Base-by-base conservation (phyloP, 2,329 filamentous ascomycete species). In the Apiospora rasikravindrae region DNA sequence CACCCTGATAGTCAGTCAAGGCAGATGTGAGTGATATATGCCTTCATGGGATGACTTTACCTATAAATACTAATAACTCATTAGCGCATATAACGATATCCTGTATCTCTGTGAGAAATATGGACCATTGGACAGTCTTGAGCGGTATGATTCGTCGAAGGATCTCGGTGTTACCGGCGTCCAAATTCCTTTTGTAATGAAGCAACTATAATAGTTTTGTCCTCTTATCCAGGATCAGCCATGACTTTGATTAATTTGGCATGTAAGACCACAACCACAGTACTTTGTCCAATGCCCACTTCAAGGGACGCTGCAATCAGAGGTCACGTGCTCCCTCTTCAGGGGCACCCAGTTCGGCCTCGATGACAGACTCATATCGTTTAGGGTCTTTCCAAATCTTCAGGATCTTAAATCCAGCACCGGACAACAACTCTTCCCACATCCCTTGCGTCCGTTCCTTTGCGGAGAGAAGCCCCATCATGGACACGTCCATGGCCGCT, bases 91-190 rank as follows among this genome's bases (percentile, higher is more conserved):
- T 26, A 61, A 61, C 26, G 53, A 83, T 66, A 82, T 83, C 75
- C 75, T 78, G 4, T 82, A 77, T 73, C 78, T 82, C 10, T 78
- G 78, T 53, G 79, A 82, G 71, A 83, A 80, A 71, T 83, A 82
- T 68, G 80, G 76, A 13, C 81, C 81, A 1, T 70, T 78, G 26
- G 77, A 78, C 2, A 75, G 70, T 40, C 74, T 82, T 11, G 77
- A 79, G 69, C 78, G 73, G 72, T 81, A 81, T 53, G 74, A 80
- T 67, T 75, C 77, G 0, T 75, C 75, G 40, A 76, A 78, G 66
- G 80, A 81, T 64, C 73, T 79, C 14, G 76, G 73, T 71, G 69
- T 74, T 16, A 72, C 72, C 22, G 49, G 45, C 24, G 53, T n/a
- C 29, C 51, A 57, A 49, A 45, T 71, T 45, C 70, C 67, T n/a